Evolutionary conservation across 2,329 filamentous ascomycete species (phyloP), one percentile per base, ranked within the genome.

Genomic region (Talaromyces pinophilus): DNA sequence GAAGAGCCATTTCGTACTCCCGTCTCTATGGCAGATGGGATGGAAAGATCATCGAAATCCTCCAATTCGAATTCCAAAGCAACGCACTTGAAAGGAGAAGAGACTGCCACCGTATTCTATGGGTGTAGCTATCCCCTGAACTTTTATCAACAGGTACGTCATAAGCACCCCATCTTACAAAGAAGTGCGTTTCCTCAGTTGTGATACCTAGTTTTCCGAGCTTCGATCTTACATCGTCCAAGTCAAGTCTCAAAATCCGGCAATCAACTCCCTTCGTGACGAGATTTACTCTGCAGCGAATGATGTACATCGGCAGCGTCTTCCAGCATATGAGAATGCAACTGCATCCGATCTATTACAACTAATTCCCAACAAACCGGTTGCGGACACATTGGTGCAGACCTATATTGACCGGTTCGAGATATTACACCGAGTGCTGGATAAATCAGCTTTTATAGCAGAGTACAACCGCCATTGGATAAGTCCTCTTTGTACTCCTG

Each of bases 361-460:
- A 40, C 33, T 63, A 17, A 44, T 63, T 42, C 61, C 61, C 35
- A 44, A 55, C 13, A 61, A 61, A 17, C 42, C 25, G 8, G 28
- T 48, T 4, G 42, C 59, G 30, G 59, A 61, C 25, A 50, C 59
- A 33, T 38, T 61, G 42, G 59, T 61, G 25, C 59, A 61, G 42
- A 61, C 59, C 1, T 61, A 61, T 35, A 30, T 61, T 48, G 59
- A 61, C 40, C 40, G 59, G 28, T 61, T 50, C 17, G 59, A 61
- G 35, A 28, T 61, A 28, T 46, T 61, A 33, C 59, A 61, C 15
- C 25, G 59, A 50, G 42, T 61, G 28, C 28, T 61, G 17, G 59
- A 61, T 61, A 61, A 61, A 48, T 61, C 59, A 2, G n/a, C 59
- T 61, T 61, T 61, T 48, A 63, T 54, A 42, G 61, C 38, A 54